Percentiles rank a stretch among this genome's conserved stretches.
phyloP scores from a whole-genome alignment of 129 eudicot species.

The Flaveria bidentis region DNA sequence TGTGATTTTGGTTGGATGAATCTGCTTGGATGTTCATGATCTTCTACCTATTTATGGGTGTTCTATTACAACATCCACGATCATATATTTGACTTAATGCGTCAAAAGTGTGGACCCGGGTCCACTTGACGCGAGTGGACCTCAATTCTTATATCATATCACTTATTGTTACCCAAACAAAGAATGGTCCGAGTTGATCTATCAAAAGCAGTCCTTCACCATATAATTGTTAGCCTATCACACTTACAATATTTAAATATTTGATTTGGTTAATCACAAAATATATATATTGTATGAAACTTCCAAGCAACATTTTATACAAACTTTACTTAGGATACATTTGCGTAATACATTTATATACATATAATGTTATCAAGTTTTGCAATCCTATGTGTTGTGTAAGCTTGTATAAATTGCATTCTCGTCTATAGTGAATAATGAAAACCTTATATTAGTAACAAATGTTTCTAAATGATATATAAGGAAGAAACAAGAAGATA shows the following conservation, averaged over 20 bases:
- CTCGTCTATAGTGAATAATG: not conserved
- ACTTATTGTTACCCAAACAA: not conserved
- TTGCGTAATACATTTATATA: too few species aligned
- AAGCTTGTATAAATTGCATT: not conserved
- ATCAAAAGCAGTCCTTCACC: not conserved
- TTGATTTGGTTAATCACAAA: not conserved
- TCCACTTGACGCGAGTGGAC: not conserved
- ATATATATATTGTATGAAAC: not conserved
- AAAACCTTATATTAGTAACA: not conserved
- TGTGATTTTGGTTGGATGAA: too few species aligned
- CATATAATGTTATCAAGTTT: not conserved
- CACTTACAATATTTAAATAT: not conserved
- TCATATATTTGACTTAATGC: not conserved
- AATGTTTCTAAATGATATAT: too few species aligned
- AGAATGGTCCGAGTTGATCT: constrained; percentile 5
- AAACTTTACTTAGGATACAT: not conserved
- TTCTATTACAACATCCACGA: too few species aligned
- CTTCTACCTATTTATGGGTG: too few species aligned
- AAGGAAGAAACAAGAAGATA: not conserved
- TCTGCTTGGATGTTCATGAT: too few species aligned
- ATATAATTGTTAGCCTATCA: not conserved
- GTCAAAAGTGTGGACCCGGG: constrained; percentile 13
- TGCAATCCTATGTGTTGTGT: not conserved
- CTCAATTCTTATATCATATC: not conserved
- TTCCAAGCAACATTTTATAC: not conserved